phyloP scores from a whole-genome alignment of 345 rosid genomes.

The Acer yangbiense region DNA sequence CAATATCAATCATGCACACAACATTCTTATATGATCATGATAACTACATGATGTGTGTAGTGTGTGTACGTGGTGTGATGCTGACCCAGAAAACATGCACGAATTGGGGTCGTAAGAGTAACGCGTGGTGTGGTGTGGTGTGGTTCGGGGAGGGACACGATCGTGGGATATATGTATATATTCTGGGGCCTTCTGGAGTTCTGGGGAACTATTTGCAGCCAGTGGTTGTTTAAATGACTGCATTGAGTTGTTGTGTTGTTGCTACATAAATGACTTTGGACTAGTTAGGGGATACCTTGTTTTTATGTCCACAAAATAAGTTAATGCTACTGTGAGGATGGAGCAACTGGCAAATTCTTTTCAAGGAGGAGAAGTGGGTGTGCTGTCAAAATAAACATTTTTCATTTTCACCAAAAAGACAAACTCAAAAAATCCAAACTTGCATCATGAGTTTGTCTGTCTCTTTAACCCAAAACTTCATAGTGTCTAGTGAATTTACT shows the following conservation, averaged over 20 bases:
- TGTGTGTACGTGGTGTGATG: neutral
- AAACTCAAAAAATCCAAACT: constrained; percentile 7
- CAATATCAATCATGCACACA: neutral
- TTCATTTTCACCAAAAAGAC: too few relatives aligned
- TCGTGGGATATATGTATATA: neutral
- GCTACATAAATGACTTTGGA: constrained; percentile 6
- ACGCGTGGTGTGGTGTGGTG: constrained; percentile 1
- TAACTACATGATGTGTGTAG: neutral
- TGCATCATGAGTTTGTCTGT: constrained; percentile 14
- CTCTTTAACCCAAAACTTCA: neutral
- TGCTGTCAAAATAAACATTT: too few relatives aligned
- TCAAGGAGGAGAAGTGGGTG: too few relatives aligned
- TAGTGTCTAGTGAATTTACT: neutral
- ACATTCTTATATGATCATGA: neutral
- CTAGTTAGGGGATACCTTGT: neutral
- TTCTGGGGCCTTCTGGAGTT: neutral
- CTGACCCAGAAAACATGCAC: neutral
- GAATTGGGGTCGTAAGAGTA: constrained; percentile 3
- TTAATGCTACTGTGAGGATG: too few relatives aligned
- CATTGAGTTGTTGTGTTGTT: neutral
- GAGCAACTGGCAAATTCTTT: too few relatives aligned
- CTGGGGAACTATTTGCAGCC: constrained; percentile 10
- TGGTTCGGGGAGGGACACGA: neutral
- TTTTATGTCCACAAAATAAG: neutral
- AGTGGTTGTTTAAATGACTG: neutral